phyloP scores from a whole-genome alignment of 2,329 filamentous ascomycete genomes.

The Colletotrichum noveboracense region DNA sequence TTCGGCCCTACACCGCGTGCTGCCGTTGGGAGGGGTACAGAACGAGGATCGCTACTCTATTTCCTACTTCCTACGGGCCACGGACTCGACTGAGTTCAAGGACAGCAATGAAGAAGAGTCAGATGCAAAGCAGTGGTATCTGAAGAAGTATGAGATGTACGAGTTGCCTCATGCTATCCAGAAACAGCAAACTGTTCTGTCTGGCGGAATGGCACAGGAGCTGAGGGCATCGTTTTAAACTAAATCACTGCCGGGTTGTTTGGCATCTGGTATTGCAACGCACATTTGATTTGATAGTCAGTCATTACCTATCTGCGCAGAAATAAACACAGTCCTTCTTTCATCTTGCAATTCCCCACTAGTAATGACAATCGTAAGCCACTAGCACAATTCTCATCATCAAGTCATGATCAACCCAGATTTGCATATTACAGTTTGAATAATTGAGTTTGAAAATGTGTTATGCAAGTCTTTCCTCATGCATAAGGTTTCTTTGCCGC shows the following conservation, averaged over 20 bases:
- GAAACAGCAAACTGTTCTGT: not conserved
- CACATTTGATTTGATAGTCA: not conserved
- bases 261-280: not conserved
- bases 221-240: not conserved
- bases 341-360: accelerated
- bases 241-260: not conserved
- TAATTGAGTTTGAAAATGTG: too few species aligned
- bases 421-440: not conserved
- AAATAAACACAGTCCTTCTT: not conserved
- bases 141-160: not conserved
- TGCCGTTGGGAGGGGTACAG: not conserved
- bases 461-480: accelerated
- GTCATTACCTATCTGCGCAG: not conserved
- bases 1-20: constrained; percentile 16
- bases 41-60: constrained; percentile 12
- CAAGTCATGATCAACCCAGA: accelerated
- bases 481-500: not conserved
- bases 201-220: not conserved
- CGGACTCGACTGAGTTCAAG: not conserved
- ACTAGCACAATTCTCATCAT: not conserved
- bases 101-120: not conserved
- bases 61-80: constrained; percentile 8
- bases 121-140: not conserved
- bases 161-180: not conserved
- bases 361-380: not conserved